Evolutionary conservation across 169 alveolate genomes (phyloP).

Genomic region (Cryptosporidium xiaoi): DNA sequence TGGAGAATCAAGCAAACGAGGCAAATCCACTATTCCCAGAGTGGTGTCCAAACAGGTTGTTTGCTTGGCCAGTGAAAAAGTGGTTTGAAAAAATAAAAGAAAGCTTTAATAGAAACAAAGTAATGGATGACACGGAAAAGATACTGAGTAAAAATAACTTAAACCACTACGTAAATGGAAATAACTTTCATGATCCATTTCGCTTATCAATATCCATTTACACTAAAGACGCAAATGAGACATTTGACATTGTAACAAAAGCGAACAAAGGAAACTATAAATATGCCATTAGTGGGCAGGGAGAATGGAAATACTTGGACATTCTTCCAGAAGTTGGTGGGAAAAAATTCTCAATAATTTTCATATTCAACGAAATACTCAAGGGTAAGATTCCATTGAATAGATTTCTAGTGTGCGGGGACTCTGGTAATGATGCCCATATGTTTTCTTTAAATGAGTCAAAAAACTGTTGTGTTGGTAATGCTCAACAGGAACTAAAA

Average conservation of each 20-base stretch:
- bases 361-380: constrained; percentile 22
- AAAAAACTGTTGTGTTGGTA: constrained; percentile 75
- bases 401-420: constrained; percentile 76
- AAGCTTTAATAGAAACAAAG: constrained; percentile 50
- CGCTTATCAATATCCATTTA: constrained; percentile 74
- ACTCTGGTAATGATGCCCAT: constrained; percentile 78
- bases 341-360: constrained; percentile 9
- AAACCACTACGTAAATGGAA: constrained; percentile 76
- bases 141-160: constrained; percentile 13
- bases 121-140: constrained; percentile 10
- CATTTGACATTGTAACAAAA: constrained; percentile 15
- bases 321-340: constrained; percentile 65
- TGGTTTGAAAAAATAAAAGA: constrained; percentile 65
- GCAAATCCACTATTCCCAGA: constrained; percentile 47
- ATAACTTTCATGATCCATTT: constrained; percentile 77
- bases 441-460: constrained; percentile 68
- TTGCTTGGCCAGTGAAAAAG: constrained; percentile 54
- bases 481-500: constrained; percentile 76
- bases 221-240: constrained; percentile 23
- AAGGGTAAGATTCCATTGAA: constrained; percentile 22
- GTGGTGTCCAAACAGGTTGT: constrained; percentile 75
- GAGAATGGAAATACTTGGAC: constrained; percentile 70
- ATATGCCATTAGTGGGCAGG: constrained; percentile 68
- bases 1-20: background rate
- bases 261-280: constrained; percentile 53